Evolutionary conservation across 148 eudicot genomes (phyloP), one percentile per base, ranked within the genome.

Genomic region (Heliamphora exappendiculata): DNA sequence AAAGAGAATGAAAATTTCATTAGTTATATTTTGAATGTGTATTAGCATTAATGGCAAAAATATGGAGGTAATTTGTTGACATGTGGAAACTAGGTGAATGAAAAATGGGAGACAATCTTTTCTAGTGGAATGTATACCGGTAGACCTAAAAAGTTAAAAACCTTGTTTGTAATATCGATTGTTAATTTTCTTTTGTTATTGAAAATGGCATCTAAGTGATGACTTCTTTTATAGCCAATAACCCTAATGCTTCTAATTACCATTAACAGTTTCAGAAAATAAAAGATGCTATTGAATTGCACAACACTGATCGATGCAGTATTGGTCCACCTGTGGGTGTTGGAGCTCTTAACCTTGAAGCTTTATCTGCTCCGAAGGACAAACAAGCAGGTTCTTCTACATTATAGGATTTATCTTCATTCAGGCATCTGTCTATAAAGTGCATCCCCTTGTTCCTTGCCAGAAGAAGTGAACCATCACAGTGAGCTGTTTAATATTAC

Each of bases 221-320:
- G 10, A 33, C 0, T 47, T 51, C 22, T 20, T 17, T 34, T 8
- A 22, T 44, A 6, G 10, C 5, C 28, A 45, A 65, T 10, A 11
- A 34, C 19, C 50, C n/a, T 75, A 67, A 47, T 66, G 36, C 7
- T 45, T 73, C 37, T 66, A 13, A 29, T 20, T 64, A 5, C 44
- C 10, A 10, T 79, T 26, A 37, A 80, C 92, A 94, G 98, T 92
- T 90, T 82, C 98, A 94, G 90, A 94, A 89, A 81, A 84, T 94
- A 74, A 94, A 88, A 81, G 98, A 94, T 41, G 96, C 98, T 0
- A 88, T 94, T 44, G 74, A 77, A 67, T 67, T 68, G 20, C 88
- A 94, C 78, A 94, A 90, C 85, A 86, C 90, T n/a, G 91, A 77
- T 77, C 84, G 82, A 3, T 78, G 91, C 81, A 89, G 86, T 81